Base-by-base conservation (phyloP, 1,284 basidiomycete species). In the Sutorius eximius region DNA sequence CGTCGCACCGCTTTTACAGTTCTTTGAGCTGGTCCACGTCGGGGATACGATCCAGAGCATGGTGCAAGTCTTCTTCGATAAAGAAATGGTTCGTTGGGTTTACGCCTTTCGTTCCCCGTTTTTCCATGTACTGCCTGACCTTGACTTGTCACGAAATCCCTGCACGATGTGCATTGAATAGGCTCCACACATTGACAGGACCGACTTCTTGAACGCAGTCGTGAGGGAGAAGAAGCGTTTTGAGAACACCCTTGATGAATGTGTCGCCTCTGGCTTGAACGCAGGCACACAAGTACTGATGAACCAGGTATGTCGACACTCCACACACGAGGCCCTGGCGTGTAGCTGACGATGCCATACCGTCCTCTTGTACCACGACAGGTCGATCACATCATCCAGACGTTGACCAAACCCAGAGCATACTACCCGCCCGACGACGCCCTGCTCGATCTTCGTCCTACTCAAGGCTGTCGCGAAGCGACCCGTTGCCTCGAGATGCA, bases 31-130 rank as follows among this genome's bases (percentile, higher is more conserved):
- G 16, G 95, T 97, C 0, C 96, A 99, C 74, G 80, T 98, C 16
- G 97, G 94, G 0, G 96, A 99, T 71, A 99, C 93, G 18, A 98
- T 99, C 49, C 93, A 95, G 73, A 93, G 90, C 29, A 97, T 99
- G 87, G 86, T 97, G 2, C 93, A 98, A 63, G 96, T 98, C 2
- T 99, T 96, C 73, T 99, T 95, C 67, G 95, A 98, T 67, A 95
- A 95, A 68, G 95, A 97, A 66, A 76, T 98, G 68, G 91, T 90
- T 52, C 29, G 79, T 51, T 1, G 3, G 5, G 5, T 8, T 29
- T 10, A 12, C 13, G 1, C 11, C 22, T 18, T 18, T 18, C 37
- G 11, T 16, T 8, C 7, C 2, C 33, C 8, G 6, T 16, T 38
- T 18, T 18, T 37, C 5, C n/a, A 5, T 12, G 37, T 38, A 38